These are phyloP conservation scores for Sarcodon aspratus DNA, from an alignment of 768 basidiomycete genomes.

Conservation along the genomic window DNA sequence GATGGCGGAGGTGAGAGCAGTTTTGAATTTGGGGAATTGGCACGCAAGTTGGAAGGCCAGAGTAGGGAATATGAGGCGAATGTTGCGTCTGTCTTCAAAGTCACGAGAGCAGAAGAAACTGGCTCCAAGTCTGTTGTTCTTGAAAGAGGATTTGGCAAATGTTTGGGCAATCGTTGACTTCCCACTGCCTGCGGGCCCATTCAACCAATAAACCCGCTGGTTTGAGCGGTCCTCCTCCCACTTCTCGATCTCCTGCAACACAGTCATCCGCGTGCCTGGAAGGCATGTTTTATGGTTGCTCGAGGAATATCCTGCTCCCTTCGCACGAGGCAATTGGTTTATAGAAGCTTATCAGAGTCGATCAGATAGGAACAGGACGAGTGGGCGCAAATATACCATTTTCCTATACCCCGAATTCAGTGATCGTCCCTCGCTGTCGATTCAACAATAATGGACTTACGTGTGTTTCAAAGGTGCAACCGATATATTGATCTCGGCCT, in stretches of 20 bases:
- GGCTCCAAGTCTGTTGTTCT: slow-evolving; percentile 16
- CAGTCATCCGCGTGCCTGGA: not conserved
- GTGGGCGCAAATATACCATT: no score
- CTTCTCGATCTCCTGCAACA: slow-evolving; percentile 8
- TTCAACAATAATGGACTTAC: no score
- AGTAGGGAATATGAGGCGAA: slow-evolving; percentile 18
- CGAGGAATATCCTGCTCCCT: not conserved
- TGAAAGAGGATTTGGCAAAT: slow-evolving; percentile 13
- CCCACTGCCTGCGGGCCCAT: slow-evolving; percentile 23
- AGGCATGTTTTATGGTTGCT: not conserved
- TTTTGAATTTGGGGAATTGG: slow-evolving; percentile 4
- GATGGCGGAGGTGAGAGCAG: not conserved
- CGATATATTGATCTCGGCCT: no score
- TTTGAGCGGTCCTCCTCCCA: slow-evolving; percentile 11
- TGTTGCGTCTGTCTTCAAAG: slow-evolving; percentile 8
- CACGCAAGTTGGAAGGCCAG: slow-evolving; percentile 19
- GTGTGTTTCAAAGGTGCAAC: no score
- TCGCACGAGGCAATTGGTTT: not conserved
- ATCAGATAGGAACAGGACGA: no score
- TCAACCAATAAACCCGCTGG: slow-evolving; percentile 17
- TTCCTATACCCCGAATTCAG: no score
- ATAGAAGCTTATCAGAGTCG: not conserved
- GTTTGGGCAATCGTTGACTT: slow-evolving; percentile 27
- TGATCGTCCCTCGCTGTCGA: no score
- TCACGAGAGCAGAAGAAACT: slow-evolving; percentile 21